Evolutionary conservation across 208 protist species (phyloP), one percentile per base, ranked within the genome.

Genomic region (Blastocrithidia nonstop): DNA sequence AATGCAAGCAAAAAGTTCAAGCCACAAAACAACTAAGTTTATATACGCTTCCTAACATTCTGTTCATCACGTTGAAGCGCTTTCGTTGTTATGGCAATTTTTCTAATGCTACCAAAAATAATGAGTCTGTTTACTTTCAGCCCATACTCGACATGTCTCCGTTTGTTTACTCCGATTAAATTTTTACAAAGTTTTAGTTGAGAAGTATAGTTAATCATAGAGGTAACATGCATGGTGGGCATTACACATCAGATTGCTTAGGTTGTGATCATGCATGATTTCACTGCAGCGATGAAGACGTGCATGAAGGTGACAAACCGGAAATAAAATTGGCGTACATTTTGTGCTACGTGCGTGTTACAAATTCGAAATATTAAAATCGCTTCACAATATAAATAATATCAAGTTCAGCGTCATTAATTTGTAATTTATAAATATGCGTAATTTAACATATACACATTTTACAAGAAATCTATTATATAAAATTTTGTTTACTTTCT

Each of bases 171-270:
- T 67, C 53, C 6, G 38, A 27, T 4, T 46, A 24, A 23, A 35
- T 42, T 1, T 60, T 58, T 25, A 54, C 51, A 4, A 66, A 75
- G 20, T 70, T 68, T 0, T 47, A 66, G 27, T 96, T 92, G 45
- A 42, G 60, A 15, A 55, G 95, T n/a, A 66, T 96, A 39, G 68
- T 89, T 5, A 92, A 96, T 56, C 90, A 96, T 40, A 57, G 74
- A 45, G 90, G 90, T 15, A 84, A 83, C 51, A 78, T 89, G 53
- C 64, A 85, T 44, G 90, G 90, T 4, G 90, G 90, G 13, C 90
- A 96, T 48, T 96, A 96, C 43, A 96, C 90, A 11, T 64, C 82
- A 6, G 66, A 88, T 44, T 70, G 51, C 36, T 23, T 65, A 36
- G 66, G 63, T 13, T 20, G 31, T 16, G 65, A 90, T 68, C 59